Evolutionary conservation across 192 early-diverging fungal genomes (phyloP).

Genomic region (Podila epigama): DNA sequence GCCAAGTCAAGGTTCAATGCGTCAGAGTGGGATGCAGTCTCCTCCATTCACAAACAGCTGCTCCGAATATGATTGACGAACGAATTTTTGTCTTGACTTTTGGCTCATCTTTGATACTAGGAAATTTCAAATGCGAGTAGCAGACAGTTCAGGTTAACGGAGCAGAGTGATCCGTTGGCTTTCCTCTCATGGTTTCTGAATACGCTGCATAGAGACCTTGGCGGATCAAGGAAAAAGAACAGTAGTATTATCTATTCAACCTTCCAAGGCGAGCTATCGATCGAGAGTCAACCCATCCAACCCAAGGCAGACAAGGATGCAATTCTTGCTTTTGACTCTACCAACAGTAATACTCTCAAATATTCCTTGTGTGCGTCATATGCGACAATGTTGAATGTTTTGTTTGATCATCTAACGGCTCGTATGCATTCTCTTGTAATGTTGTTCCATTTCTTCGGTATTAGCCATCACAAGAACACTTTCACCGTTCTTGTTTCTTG

Average conservation of each 20-base stretch:
- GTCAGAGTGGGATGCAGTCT: no score
- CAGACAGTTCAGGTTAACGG: slow-evolving; percentile 78
- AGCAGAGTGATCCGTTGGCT: slow-evolving; percentile 86
- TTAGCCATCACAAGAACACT: slow-evolving; percentile 62
- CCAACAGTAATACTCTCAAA: slow-evolving; percentile 53
- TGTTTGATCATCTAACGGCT: not conserved
- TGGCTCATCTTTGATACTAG: slow-evolving; percentile 6
- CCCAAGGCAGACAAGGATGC: slow-evolving; percentile 51
- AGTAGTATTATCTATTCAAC: slow-evolving; percentile 83
- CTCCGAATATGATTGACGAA: no score
- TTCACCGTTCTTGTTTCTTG: slow-evolving; percentile 86
- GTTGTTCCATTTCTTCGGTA: not conserved
- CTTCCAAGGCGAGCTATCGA: slow-evolving; percentile 86
- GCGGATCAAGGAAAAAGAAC: slow-evolving; percentile 75
- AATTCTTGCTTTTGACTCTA: slow-evolving; percentile 44
- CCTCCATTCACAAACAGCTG: no score
- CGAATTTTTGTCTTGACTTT: slow-evolving; percentile 1
- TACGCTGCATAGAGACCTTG: slow-evolving; percentile 83
- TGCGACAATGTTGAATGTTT: not conserved
- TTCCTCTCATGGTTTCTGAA: slow-evolving; percentile 95
- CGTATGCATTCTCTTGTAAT: slow-evolving; percentile 24
- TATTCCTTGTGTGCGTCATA: not conserved
- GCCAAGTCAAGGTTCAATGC: no score
- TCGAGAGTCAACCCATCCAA: slow-evolving; percentile 73
- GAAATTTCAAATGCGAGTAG: slow-evolving; percentile 87